Evolutionary conservation across 75 land plant species (phyloP).

Genomic region (Isoetes taiwanensis): DNA sequence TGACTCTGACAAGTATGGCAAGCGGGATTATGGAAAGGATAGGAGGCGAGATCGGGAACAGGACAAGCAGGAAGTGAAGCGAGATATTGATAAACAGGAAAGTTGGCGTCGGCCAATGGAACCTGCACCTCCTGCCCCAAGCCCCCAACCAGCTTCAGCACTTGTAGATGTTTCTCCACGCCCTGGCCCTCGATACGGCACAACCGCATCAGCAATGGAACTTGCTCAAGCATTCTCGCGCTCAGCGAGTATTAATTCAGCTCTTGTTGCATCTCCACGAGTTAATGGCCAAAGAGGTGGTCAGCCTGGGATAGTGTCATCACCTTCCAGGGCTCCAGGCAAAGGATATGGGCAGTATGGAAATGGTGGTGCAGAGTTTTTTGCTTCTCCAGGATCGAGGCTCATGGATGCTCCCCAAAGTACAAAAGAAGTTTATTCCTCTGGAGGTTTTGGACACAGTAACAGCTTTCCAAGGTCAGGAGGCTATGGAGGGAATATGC

Average conservation of each 20-base stretch:
- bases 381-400: no score
- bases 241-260: slow-evolving; percentile 38
- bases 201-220: slow-evolving; percentile 68
- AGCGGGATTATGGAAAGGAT: slow-evolving; percentile 24
- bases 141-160: slow-evolving; percentile 7
- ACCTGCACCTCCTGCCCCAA: slow-evolving; percentile 27
- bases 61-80: slow-evolving; percentile 21
- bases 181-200: slow-evolving; percentile 26
- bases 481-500: no score
- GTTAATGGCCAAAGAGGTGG: slow-evolving; percentile 13
- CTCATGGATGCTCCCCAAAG: no score
- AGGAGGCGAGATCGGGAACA: slow-evolving; percentile 23
- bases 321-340: no score
- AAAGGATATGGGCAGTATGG: no score
- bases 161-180: slow-evolving; percentile 10
- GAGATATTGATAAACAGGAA: slow-evolving; percentile 59
- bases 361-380: no score
- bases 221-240: slow-evolving; percentile 85
- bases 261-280: slow-evolving; percentile 4
- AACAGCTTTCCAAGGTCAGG: no score
- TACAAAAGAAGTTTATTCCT: no score
- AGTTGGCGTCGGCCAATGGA: slow-evolving; percentile 74
- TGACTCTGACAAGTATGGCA: slow-evolving; percentile 40
- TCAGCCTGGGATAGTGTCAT: slow-evolving; percentile 22
- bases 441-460: no score